A percentile compares a stretch with the other conserved stretches of the same genome.
Evolutionary conservation across 192 early-diverging fungal genomes (phyloP).

Genomic region (Backusella psychrophila): DNA sequence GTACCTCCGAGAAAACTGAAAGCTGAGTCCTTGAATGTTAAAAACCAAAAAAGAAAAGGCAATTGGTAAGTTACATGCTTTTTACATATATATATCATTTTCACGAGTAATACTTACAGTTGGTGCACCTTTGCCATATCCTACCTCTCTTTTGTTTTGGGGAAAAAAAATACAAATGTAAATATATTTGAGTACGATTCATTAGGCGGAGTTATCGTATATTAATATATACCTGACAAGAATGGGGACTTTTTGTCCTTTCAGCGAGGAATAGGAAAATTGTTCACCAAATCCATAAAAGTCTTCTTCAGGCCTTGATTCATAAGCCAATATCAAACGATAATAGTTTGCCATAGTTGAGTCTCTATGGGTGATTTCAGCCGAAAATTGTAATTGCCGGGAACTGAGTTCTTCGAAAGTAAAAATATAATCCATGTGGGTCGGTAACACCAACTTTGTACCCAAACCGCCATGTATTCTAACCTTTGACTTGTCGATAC

Average conservation of each 20-base stretch:
- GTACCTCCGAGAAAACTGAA: constrained; percentile 22
- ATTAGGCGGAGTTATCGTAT: not conserved
- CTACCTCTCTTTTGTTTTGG: constrained; percentile 31
- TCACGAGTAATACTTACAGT: constrained; percentile 19
- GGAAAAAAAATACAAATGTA: not conserved
- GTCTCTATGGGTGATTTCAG: constrained; percentile 6
- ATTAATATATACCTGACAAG: constrained; percentile 24
- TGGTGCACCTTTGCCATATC: constrained; percentile 32
- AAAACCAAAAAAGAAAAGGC: not conserved
- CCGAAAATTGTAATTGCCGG: constrained; percentile 24
- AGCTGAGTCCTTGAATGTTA: constrained; percentile 14
- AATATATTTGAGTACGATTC: not conserved
- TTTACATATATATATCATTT: not conserved
- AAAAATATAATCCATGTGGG: constrained; percentile 34
- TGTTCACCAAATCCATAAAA: constrained; percentile 49
- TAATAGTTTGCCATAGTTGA: constrained; percentile 16
- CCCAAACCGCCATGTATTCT: constrained; percentile 23
- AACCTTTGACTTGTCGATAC: not conserved
- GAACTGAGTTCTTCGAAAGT: constrained; percentile 23
- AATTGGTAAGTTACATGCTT: too few species aligned
- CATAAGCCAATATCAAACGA: constrained; percentile 23
- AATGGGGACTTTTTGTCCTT: constrained; percentile 42
- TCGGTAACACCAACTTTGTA: constrained; percentile 24
- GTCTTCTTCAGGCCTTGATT: constrained; percentile 28
- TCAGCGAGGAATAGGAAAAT: constrained; percentile 23